Base-by-base conservation (phyloP, 495 filamentous ascomycete species). In the Penicillium salamii region DNA sequence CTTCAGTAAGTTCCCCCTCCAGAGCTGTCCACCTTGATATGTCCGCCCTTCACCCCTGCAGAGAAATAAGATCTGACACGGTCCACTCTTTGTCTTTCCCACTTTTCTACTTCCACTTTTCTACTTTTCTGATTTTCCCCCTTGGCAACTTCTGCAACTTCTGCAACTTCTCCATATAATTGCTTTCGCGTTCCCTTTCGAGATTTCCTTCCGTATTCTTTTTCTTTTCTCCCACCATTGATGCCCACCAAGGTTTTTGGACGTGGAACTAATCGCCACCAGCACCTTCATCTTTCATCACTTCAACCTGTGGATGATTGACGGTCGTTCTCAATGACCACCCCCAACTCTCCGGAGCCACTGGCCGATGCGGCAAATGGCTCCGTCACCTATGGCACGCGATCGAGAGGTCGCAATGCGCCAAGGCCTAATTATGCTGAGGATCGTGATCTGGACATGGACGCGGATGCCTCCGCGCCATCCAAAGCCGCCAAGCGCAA, bases 351-450 rank as follows among this genome's bases (percentile, higher is more conserved):
- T 35, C 61, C 68, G 43, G 72, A 76, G 42, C 61, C 63, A 46
- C 63, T 68, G 52, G 66, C 59, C 52, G 74, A 68, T 55, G 56
- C 67, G 53, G 65, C 72, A 46, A 65, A 64, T 59, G 63, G 65
- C 47, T 69, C 72, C 52, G 69, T 67, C 50, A 74, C 87, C 17
- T 97, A 99, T 67, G 93, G 93, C 52, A 99, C 95, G 54, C 88
- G 93, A 55, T 98, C 93, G 49, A 85, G 93, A 65, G 95, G 95
- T 63, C 84, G 91, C 51, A 87, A 85, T 33, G 89, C 87, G 47
- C 78, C 88, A 54, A 87, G 93, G 53, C 83, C 85, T 39, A 98
- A 98, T 67, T 98, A 98, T 68, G 95, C 93, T 24, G 93, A 98
- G 71, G 95, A 98, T 69, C 87, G 86, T 62, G 93, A 97, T 59